Evolutionary conservation across 2,329 filamentous ascomycete species (phyloP).

Genomic region (Fusarium domesticum): DNA sequence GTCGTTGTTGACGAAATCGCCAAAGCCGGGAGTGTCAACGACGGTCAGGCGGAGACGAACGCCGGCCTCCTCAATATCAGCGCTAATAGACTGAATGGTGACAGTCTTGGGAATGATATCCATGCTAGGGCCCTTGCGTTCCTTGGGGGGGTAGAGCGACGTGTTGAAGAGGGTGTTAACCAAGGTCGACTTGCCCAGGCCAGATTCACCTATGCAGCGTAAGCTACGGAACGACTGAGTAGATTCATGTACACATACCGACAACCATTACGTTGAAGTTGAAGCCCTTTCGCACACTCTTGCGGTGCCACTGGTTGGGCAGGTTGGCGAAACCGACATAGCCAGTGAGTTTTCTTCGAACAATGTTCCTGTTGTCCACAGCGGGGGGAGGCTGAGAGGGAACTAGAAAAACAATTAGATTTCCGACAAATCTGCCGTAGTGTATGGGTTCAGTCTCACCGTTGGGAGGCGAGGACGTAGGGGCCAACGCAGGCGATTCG

Average conservation of each 20-base stretch:
- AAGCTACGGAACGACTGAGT: neutral
- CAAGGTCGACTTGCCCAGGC: conserved; percentile 96
- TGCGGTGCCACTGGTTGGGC: conserved; percentile 99
- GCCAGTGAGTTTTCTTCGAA: conserved; percentile 95
- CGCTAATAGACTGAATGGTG: conserved; percentile 89
- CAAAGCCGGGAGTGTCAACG: conserved; percentile 96
- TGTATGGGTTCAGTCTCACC: conserved; percentile 31
- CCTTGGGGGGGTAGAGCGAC: conserved; percentile 95
- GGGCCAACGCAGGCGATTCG: conserved; percentile 43
- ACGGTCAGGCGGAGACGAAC: conserved; percentile 95
- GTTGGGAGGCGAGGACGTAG: conserved; percentile 39
- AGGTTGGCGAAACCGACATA: conserved; percentile 99
- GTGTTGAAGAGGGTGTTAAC: conserved; percentile 99
- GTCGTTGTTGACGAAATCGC: conserved; percentile 99
- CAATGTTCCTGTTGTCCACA: conserved; percentile 85
- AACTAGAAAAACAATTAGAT: conserved; percentile 16
- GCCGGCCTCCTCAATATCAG: conserved; percentile 97
- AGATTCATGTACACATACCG: conserved; percentile 57
- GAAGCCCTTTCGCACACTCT: conserved; percentile 99
- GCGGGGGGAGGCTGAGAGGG: conserved; percentile 40
- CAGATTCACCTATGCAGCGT: conserved; percentile 77
- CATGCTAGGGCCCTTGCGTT: conserved; percentile 94
- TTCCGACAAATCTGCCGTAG: too few species aligned
- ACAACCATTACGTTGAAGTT: conserved; percentile 99
- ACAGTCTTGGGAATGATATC: conserved; percentile 99